Evolutionary conservation across 1,284 basidiomycete species (phyloP).

Genomic region (Takashimella tepidaria): DNA sequence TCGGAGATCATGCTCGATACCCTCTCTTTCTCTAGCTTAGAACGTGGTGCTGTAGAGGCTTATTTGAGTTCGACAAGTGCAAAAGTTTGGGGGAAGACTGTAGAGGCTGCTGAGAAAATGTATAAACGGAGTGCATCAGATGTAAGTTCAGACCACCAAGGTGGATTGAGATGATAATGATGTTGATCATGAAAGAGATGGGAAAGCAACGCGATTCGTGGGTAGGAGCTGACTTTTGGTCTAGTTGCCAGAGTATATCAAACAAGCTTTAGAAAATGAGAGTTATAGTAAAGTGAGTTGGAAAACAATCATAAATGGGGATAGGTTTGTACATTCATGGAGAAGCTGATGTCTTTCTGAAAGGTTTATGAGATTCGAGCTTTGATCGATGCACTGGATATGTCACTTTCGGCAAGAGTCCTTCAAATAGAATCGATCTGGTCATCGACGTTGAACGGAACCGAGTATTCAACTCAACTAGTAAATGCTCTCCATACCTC

Average conservation of each 20-base stretch:
- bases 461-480: background rate
- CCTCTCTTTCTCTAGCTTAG: constrained; percentile 23
- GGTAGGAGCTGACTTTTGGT: background rate
- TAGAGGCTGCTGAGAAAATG: constrained; percentile 24
- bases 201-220: background rate
- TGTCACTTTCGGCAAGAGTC: constrained; percentile 17
- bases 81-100: constrained; percentile 16
- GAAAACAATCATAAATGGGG: too few species aligned
- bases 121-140: constrained; percentile 25
- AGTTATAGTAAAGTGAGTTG: constrained; percentile 24
- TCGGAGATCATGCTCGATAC: constrained; percentile 41
- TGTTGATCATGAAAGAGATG: background rate
- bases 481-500: background rate
- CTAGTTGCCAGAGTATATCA: constrained; percentile 36
- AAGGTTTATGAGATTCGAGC: constrained; percentile 23
- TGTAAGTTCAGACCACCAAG: constrained; percentile 14
- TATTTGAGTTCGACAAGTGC: constrained; percentile 6
- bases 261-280: constrained; percentile 35
- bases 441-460: background rate
- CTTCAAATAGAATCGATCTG: constrained; percentile 17
- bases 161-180: background rate
- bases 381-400: constrained; percentile 16
- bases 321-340: too few species aligned
- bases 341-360: too few species aligned
- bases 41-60: constrained; percentile 27